Percentiles rank a stretch among this genome's conserved stretches.
Evolutionary conservation across 2,329 filamentous ascomycete genomes (phyloP).

Genomic region (Chlorencoelia australis): DNA sequence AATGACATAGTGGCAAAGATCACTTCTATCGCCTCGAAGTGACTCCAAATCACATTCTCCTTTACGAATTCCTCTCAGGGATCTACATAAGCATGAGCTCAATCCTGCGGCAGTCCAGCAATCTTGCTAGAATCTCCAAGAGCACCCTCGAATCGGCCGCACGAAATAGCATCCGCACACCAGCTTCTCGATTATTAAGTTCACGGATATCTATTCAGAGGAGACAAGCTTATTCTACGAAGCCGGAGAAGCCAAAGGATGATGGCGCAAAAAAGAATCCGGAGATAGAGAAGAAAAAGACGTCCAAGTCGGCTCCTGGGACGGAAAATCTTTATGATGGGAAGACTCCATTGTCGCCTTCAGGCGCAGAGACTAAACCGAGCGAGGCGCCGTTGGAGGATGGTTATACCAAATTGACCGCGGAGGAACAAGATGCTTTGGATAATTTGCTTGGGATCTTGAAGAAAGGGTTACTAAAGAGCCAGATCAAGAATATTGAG

Average conservation of each 20-base stretch:
- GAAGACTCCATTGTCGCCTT: slow-evolving; percentile 28
- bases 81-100: slow-evolving; percentile 48
- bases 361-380: slow-evolving; percentile 18
- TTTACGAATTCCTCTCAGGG: neutral
- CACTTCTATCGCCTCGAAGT: slow-evolving; percentile 13
- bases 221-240: slow-evolving; percentile 15
- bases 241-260: slow-evolving; percentile 13
- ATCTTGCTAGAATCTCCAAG: slow-evolving; percentile 52
- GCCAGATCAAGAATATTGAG: slow-evolving; percentile 50
- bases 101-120: slow-evolving; percentile 55
- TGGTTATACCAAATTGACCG: slow-evolving; percentile 33
- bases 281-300: slow-evolving; percentile 26
- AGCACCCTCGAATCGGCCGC: slow-evolving; percentile 42
- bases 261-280: slow-evolving; percentile 15
- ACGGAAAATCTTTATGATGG: slow-evolving; percentile 37
- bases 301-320: slow-evolving; percentile 29
- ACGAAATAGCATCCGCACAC: slow-evolving; percentile 35
- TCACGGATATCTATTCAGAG: slow-evolving; percentile 26
- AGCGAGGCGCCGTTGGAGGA: slow-evolving; percentile 19
- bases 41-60: slow-evolving; percentile 10
- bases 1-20: slow-evolving; percentile 16
- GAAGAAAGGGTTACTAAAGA: slow-evolving; percentile 48
- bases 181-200: slow-evolving; percentile 30
- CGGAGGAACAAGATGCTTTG: slow-evolving; percentile 47
- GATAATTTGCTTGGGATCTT: slow-evolving; percentile 45